Evolutionary conservation across 495 filamentous ascomycete species (phyloP), one percentile per base, ranked within the genome.

Genomic region (Rostrohypoxylon terebratum): DNA sequence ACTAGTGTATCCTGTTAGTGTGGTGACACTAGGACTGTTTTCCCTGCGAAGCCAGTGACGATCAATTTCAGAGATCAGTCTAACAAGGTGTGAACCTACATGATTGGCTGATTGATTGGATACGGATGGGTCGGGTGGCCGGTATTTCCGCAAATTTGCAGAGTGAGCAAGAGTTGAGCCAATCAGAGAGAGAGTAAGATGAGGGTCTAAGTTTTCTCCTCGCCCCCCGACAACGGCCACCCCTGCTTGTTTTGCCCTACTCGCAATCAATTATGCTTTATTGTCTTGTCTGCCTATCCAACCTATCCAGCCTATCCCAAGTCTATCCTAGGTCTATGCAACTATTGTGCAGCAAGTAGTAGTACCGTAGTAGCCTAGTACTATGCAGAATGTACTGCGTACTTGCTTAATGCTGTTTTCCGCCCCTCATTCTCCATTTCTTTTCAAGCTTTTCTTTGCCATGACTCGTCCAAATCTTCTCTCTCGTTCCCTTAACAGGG

Each of bases 61-160:
- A 74, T 74, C 71, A 74, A 70, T 70, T 74, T 74, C 69, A 47
- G 58, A 66, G 62, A 69, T 74, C 66, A 70, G 71, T 70, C 66
- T 74, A 74, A 66, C 66, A 16, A 53, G 63, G 57, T n/a, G 18
- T 11, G 28, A 28, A 20, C 14, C 0, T 23, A 0, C 34, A 14
- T 67, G 50, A 74, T 74, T 74, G 71, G 71, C 18, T 60, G 53
- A 34, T 45, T 18, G 63, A 18, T 54, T 67, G 57, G 45, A 70
- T 75, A 75, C 63, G 66, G 73, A 75, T 75, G 73, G 73, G 73
- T 72, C 68, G 65, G 66, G 65, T 73, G 76, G 74, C 74, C 76
- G 76, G 69, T 78, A 78, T 75, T 78, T 73, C 76, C 76, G 74
- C 76, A 78, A 77, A 73, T 73, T 73, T 77, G 76, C 76, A 68